Conservation (phyloP, 23 red algal species). For the Gracilaria caudata region DNA sequence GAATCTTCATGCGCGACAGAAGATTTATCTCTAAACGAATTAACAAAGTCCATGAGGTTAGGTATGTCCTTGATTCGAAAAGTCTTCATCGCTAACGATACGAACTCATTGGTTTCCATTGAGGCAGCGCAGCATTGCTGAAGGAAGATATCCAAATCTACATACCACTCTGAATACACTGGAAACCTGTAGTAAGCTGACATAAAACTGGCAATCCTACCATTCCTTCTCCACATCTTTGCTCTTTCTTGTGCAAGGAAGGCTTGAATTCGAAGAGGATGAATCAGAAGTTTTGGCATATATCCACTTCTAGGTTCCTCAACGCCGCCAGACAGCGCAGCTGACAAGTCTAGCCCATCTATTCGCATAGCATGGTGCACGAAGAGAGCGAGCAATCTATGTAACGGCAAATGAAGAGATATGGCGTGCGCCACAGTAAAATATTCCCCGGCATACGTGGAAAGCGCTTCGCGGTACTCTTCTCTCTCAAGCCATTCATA, state of each 20-base stretch:
- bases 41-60: background rate
- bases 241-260: conserved; percentile 72
- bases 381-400: conserved; percentile 74
- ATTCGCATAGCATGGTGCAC: conserved; percentile 55
- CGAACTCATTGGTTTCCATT: conserved; percentile 33
- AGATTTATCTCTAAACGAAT: background rate
- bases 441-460: conserved; percentile 23
- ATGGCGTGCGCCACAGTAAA: conserved; percentile 55
- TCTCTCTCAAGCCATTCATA: conserved; percentile 55
- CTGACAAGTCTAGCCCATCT: conserved; percentile 25
- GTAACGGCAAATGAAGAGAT: conserved; percentile 79
- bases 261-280: conserved; percentile 51
- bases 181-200: conserved; percentile 50
- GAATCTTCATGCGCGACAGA: background rate
- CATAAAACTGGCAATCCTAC: conserved; percentile 26
- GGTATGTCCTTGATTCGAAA: conserved; percentile 54
- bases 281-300: background rate
- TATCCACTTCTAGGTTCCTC: background rate
- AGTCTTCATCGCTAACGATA: conserved; percentile 6
- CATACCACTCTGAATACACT: conserved; percentile 72
- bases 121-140: conserved; percentile 63
- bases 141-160: conserved; percentile 82
- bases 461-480: conserved; percentile 34
- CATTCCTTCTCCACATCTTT: conserved; percentile 87
- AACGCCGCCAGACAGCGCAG: conserved; percentile 9